phyloP scores from a whole-genome alignment of 2,329 filamentous ascomycete species.

The Aspergillus ustus region DNA sequence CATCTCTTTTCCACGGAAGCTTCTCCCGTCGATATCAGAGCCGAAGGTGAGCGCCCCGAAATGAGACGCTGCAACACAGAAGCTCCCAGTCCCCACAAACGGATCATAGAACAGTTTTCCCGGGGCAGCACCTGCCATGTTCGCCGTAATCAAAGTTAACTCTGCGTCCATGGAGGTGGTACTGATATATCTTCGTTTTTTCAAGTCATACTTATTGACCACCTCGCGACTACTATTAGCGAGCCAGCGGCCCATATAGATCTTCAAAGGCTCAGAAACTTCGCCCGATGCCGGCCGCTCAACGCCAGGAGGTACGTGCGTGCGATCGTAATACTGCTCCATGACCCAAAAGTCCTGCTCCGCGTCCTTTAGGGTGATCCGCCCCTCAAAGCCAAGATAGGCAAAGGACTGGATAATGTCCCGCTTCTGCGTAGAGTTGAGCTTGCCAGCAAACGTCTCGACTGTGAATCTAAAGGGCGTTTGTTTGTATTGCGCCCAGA shows the following conservation, averaged over 20 bases:
- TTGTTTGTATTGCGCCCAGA: slow-evolving; percentile 69
- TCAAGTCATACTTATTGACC: slow-evolving; percentile 79
- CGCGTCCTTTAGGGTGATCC: slow-evolving; percentile 74
- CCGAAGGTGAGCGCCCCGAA: slow-evolving; percentile 85
- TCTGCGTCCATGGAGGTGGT: slow-evolving; percentile 98
- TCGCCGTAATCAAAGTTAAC: slow-evolving; percentile 86
- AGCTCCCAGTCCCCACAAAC: slow-evolving; percentile 93
- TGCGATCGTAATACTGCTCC: slow-evolving; percentile 71
- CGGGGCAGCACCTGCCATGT: slow-evolving; percentile 79
- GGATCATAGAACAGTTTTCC: slow-evolving; percentile 92
- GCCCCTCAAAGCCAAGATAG: slow-evolving; percentile 78
- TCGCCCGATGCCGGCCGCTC: slow-evolving; percentile 41
- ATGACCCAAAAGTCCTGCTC: slow-evolving; percentile 79
- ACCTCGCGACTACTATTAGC: slow-evolving; percentile 69
- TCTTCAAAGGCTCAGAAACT: slow-evolving; percentile 59
- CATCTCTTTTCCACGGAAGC: slow-evolving; percentile 70
- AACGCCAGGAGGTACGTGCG: slow-evolving; percentile 11
- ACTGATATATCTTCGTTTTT: slow-evolving; percentile 90
- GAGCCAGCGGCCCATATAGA: slow-evolving; percentile 76
- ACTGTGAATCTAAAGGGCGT: slow-evolving; percentile 81
- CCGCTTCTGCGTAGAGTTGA: slow-evolving; percentile 66
- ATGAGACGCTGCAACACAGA: slow-evolving; percentile 85
- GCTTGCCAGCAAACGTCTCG: slow-evolving; percentile 79
- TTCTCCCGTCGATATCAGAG: slow-evolving; percentile 91
- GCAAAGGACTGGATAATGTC: slow-evolving; percentile 79